These are phyloP conservation scores for Senecio squalidus DNA, from an alignment of 140 eudicot genomes.

Conservation along the genomic window DNA sequence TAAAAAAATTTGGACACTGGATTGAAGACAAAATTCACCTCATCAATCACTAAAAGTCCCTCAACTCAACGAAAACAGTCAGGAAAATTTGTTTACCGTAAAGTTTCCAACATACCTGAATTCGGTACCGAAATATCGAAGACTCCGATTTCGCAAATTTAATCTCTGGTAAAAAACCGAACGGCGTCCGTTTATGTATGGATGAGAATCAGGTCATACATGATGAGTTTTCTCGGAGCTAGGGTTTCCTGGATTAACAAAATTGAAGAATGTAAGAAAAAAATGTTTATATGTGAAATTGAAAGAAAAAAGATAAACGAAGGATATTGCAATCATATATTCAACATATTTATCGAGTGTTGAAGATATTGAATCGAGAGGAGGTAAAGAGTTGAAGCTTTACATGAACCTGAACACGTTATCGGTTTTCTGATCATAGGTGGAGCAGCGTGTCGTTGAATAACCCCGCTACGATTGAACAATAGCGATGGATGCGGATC, in stretches of 20 bases:
- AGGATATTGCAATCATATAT: slow-evolving; percentile 52
- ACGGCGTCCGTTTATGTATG: slow-evolving; percentile 45
- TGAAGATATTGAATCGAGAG: slow-evolving; percentile 48
- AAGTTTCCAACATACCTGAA: slow-evolving; percentile 47
- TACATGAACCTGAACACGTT: slow-evolving; percentile 19
- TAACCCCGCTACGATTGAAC: slow-evolving; percentile 68
- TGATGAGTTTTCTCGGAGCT: slow-evolving; percentile 62
- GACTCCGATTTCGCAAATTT: slow-evolving; percentile 65
- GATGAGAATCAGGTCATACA: slow-evolving; percentile 46
- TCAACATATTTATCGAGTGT: slow-evolving; percentile 55
- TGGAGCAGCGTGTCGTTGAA: slow-evolving; percentile 54
- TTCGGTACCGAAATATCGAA: slow-evolving; percentile 49
- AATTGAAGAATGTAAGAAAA: slow-evolving; percentile 13
- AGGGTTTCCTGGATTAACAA: slow-evolving; percentile 49
- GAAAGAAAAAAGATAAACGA: slow-evolving; percentile 47
- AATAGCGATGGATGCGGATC: slow-evolving; percentile 64
- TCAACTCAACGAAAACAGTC: slow-evolving; percentile 44
- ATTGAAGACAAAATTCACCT: slow-evolving; percentile 59
- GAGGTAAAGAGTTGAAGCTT: slow-evolving; percentile 38
- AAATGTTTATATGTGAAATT: slow-evolving; percentile 8
- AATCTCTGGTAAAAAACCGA: slow-evolving; percentile 42
- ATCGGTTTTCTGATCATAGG: not conserved
- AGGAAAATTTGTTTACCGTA: slow-evolving; percentile 50
- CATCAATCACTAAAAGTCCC: slow-evolving; percentile 63
- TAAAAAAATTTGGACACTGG: slow-evolving; percentile 44